These are phyloP conservation scores for Wallacemonas collosoma DNA, from an alignment of 208 protist species.

Conservation along the genomic window DNA sequence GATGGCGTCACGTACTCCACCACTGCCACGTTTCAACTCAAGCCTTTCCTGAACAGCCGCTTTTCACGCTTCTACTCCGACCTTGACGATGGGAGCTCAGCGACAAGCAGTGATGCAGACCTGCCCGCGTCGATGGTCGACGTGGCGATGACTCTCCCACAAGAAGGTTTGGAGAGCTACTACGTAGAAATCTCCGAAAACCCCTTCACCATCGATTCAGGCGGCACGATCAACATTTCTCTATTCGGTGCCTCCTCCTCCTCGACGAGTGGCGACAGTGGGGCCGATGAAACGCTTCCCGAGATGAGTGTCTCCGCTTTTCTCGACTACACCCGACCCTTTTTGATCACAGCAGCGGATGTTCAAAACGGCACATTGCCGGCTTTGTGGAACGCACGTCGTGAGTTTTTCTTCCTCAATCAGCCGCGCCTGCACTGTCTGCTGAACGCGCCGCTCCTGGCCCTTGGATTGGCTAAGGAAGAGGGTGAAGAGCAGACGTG, in stretches of 20 bases:
- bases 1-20: neutral
- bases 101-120: neutral
- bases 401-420: conserved; percentile 53
- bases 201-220: conserved; percentile 40
- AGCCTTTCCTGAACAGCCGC: neutral
- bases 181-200: conserved; percentile 20
- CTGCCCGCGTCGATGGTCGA: neutral
- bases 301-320: neutral
- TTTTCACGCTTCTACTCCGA: conserved; percentile 6
- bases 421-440: conserved; percentile 49
- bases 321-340: conserved; percentile 2
- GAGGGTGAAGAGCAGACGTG: conserved; percentile 5
- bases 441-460: conserved; percentile 26
- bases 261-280: conserved; percentile 12
- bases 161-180: conserved; percentile 17
- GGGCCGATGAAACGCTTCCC: neutral
- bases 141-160: neutral
- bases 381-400: neutral
- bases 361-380: neutral
- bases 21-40: neutral
- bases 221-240: conserved; percentile 29
- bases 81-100: neutral
- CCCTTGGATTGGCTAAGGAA: conserved; percentile 11
- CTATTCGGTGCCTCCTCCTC: conserved; percentile 1
- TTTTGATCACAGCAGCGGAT: neutral